A percentile compares a stretch with the other conserved stretches of the same genome.
Evolutionary conservation across 108 stramenopile genomes (phyloP).

Genomic region (Cylindrotheca closterium): DNA sequence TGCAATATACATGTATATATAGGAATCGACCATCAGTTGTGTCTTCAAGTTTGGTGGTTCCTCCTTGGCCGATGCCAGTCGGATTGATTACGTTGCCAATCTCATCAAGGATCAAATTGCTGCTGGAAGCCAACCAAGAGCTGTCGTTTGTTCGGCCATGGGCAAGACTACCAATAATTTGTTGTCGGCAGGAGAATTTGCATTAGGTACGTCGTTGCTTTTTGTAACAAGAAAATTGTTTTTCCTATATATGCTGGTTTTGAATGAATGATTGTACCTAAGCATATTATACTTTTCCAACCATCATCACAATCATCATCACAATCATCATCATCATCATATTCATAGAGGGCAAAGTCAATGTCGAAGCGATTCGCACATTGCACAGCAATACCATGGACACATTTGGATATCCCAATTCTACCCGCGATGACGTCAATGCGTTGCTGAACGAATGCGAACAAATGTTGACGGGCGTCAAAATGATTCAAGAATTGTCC

Average conservation of each 20-base stretch:
- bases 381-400: constrained; percentile 78
- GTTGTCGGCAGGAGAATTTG: constrained; percentile 89
- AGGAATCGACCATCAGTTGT: constrained; percentile 16
- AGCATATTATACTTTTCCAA: no score
- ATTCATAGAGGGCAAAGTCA: constrained; percentile 77
- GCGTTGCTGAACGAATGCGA: constrained; percentile 84
- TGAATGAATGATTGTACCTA: no score
- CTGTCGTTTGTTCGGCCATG: constrained; percentile 96
- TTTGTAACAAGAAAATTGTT: no score
- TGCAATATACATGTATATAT: no score
- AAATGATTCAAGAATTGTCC: constrained; percentile 87
- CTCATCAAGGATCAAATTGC: constrained; percentile 87
- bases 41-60: constrained; percentile 94
- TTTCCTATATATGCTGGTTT: no score
- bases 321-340: no score
- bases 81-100: constrained; percentile 87
- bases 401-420: constrained; percentile 63
- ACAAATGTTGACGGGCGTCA: constrained; percentile 90
- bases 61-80: constrained; percentile 82
- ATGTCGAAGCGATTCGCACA: constrained; percentile 87
- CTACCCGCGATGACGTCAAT: constrained; percentile 59
- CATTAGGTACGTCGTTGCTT: constrained; percentile 44
- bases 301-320: no score
- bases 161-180: constrained; percentile 96
- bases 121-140: constrained; percentile 52